Conservation (phyloP, 805 yeast genomes). For the Candida insectalens region DNA sequence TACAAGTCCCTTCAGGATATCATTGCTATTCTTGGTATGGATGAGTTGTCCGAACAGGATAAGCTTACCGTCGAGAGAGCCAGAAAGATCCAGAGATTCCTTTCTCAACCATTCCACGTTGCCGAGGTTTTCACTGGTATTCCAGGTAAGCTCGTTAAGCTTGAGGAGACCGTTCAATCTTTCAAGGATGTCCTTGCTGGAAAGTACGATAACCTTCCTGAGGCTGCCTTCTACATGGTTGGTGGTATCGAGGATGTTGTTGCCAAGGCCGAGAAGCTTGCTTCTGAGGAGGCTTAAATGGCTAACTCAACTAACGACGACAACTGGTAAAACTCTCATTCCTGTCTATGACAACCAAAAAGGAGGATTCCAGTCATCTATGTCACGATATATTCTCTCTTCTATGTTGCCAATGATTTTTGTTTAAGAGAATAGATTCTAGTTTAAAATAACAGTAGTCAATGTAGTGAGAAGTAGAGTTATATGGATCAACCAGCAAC, state of each 20-base stretch:
- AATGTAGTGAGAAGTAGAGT: too few relatives aligned
- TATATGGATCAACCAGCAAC: too few relatives aligned
- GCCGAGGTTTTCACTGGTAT: slow-evolving; percentile 99
- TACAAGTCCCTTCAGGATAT: slow-evolving; percentile 99
- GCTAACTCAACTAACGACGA: too few relatives aligned
- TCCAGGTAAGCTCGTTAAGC: slow-evolving; percentile 93
- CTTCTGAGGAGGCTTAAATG: slow-evolving; percentile 73
- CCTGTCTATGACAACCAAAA: too few relatives aligned
- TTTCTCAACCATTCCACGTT: slow-evolving; percentile 99
- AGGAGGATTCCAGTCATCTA: too few relatives aligned
- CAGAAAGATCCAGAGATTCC: slow-evolving; percentile 99
- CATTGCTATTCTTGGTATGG: slow-evolving; percentile 99
- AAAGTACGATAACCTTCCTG: slow-evolving; percentile 98
- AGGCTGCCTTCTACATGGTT: slow-evolving; percentile 99
- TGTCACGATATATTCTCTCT: too few relatives aligned
- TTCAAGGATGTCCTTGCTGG: slow-evolving; percentile 97
- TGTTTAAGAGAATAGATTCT: too few relatives aligned
- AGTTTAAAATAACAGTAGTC: too few relatives aligned
- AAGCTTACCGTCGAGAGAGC: slow-evolving; percentile 99
- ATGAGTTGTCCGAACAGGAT: slow-evolving; percentile 97
- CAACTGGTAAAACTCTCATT: not conserved
- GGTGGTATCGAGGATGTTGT: slow-evolving; percentile 99
- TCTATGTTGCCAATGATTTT: too few relatives aligned
- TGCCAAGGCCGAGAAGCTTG: slow-evolving; percentile 98
- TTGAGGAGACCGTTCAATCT: slow-evolving; percentile 88